Evolutionary conservation across 768 basidiomycete genomes (phyloP).

Genomic region (Exidia glandulosa): DNA sequence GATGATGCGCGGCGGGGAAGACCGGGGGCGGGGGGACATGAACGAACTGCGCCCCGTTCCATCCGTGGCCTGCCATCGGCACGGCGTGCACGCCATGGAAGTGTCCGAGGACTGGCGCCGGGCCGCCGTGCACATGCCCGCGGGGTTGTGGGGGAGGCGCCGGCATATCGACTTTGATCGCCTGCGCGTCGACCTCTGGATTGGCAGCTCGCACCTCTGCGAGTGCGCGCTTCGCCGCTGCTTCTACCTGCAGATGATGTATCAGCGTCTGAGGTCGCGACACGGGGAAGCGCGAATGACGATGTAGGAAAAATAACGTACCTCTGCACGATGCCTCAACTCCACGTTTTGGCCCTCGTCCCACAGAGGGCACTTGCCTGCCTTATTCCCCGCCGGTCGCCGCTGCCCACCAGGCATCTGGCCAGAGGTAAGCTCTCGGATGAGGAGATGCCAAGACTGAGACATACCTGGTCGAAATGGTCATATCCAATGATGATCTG

Average conservation of each 20-base stretch:
- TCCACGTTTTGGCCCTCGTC: slow-evolving; percentile 41
- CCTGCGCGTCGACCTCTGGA: slow-evolving; percentile 51
- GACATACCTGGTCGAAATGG: slow-evolving; percentile 50
- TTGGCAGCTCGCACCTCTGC: slow-evolving; percentile 47
- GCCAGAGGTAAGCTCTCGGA: too few relatives aligned
- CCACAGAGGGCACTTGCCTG: slow-evolving; percentile 53
- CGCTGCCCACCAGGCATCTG: slow-evolving; percentile 5
- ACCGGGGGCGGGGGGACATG: too few relatives aligned
- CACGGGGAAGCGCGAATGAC: background rate
- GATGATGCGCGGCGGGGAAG: too few relatives aligned
- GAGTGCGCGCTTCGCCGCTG: slow-evolving; percentile 54
- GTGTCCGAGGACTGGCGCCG: too few relatives aligned
- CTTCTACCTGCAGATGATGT: slow-evolving; percentile 44
- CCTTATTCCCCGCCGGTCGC: slow-evolving; percentile 13
- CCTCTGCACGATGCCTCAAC: slow-evolving; percentile 55
- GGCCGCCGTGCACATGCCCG: background rate
- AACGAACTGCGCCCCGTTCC: too few relatives aligned
- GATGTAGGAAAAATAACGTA: slow-evolving; percentile 13
- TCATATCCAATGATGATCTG: slow-evolving; percentile 63
- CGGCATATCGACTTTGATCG: slow-evolving; percentile 57
- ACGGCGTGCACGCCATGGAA: too few relatives aligned
- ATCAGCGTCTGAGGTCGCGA: background rate
- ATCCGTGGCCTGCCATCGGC: too few relatives aligned
- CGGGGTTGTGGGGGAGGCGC: background rate
- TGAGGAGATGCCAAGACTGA: too few relatives aligned